Evolutionary conservation across 169 alveolate genomes (phyloP).

Genomic region (Plasmodium ovale): DNA sequence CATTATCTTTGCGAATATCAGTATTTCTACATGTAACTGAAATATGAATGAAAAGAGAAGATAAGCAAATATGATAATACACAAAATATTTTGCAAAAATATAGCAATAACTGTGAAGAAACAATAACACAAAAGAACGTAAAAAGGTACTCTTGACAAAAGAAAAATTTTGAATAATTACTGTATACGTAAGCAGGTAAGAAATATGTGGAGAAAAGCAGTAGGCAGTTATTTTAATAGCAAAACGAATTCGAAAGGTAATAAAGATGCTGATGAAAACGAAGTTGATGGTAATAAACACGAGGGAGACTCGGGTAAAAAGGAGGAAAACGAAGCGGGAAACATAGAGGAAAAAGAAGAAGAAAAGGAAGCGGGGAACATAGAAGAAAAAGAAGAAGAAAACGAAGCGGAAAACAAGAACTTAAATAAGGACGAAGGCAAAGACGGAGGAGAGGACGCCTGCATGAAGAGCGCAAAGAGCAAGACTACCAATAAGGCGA

Average conservation of each 20-base stretch:
- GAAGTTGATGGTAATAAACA: background rate
- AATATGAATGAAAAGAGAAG: slow-evolving; percentile 13
- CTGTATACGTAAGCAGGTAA: too few relatives aligned
- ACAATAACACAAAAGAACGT: background rate
- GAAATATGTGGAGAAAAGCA: slow-evolving; percentile 35
- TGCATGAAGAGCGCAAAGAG: too few relatives aligned
- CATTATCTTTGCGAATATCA: too few relatives aligned
- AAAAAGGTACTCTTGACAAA: too few relatives aligned
- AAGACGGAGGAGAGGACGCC: background rate
- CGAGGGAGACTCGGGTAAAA: background rate
- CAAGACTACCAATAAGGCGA: too few relatives aligned
- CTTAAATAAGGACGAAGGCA: background rate
- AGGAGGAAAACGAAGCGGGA: background rate
- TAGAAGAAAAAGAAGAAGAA: background rate
- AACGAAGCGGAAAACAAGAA: background rate
- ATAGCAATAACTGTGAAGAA: background rate
- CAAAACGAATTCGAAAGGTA: background rate
- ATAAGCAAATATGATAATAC: background rate
- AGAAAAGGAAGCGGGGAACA: background rate
- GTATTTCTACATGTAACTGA: background rate
- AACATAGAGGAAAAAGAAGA: background rate
- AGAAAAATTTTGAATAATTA: too few relatives aligned
- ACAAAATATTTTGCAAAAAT: background rate
- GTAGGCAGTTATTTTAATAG: slow-evolving; percentile 34
- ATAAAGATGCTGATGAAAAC: background rate